These are phyloP conservation scores for Ambrosiella cleistominuta DNA, from an alignment of 2,329 filamentous ascomycete genomes.

Conservation along the genomic window DNA sequence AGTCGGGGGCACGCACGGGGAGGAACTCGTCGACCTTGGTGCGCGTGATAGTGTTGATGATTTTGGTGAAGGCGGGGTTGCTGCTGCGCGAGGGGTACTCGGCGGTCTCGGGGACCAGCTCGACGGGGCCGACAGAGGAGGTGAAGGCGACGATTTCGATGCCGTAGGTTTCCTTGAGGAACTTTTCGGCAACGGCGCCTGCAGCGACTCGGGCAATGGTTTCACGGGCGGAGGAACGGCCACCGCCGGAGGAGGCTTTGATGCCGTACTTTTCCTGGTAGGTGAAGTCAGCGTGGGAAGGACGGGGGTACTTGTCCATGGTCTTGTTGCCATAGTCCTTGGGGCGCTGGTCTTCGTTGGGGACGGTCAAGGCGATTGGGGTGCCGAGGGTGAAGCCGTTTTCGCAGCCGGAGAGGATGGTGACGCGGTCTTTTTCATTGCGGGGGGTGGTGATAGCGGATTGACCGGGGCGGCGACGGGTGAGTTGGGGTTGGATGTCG, in stretches of 20 bases:
- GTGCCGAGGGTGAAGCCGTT: conserved; percentile 79
- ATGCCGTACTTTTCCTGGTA: conserved; percentile 95
- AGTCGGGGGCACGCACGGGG: conserved; percentile 75
- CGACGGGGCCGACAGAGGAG: conserved; percentile 60
- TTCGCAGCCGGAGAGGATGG: conserved; percentile 87
- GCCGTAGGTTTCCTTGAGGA: conserved; percentile 60
- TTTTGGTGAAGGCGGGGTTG: conserved; percentile 61
- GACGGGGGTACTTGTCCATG: conserved; percentile 81
- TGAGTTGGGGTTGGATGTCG: conserved; percentile 92
- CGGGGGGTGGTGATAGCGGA: conserved; percentile 78
- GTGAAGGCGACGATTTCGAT: conserved; percentile 87
- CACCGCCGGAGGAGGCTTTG: conserved; percentile 78
- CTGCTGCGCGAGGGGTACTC: conserved; percentile 50
- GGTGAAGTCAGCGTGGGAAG: conserved; percentile 89
- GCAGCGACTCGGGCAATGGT: conserved; percentile 88
- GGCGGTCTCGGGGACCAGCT: conserved; percentile 56
- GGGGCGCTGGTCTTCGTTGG: conserved; percentile 84
- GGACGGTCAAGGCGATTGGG: conserved; percentile 71
- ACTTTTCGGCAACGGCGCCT: conserved; percentile 86
- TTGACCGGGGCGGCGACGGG: conserved; percentile 74
- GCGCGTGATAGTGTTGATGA: conserved; percentile 57
- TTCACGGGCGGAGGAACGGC: conserved; percentile 80
- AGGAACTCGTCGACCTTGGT: conserved; percentile 63
- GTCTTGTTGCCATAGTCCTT: conserved; percentile 80
- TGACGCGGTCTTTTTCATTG: conserved; percentile 78